Evolutionary conservation across 2,329 filamentous ascomycete species (phyloP), one percentile per base, ranked within the genome.

Genomic region (Penicillium janthinellum): DNA sequence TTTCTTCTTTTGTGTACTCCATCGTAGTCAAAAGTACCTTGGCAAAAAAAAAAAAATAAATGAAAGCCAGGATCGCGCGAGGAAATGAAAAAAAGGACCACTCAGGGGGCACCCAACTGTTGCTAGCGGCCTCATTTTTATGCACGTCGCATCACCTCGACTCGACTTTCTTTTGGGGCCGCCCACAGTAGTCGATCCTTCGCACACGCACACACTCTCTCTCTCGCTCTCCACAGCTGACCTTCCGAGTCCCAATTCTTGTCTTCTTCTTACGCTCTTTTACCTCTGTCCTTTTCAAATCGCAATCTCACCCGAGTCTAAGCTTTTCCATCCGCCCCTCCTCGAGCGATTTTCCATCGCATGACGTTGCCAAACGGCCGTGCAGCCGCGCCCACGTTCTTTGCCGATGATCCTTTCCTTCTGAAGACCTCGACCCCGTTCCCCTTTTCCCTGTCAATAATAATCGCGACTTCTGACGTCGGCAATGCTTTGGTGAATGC

Each of bases 351-450:
- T 38, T 15, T 50, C 17, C 42, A 60, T 38, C 25, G 52, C n/a
- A 64, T 67, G 64, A 64, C 64, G 65, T 64, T 56, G 53, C 57
- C 45, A 50, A 64, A 54, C 51, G 56, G 53, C 57, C 56, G 54
- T 61, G 58, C 60, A 64, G 58, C 53, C 25, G 53, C 57, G 41
- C 58, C 64, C 65, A 64, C 64, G 60, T 67, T 65, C 45, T 20
- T 45, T 14, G 12, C 22, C 41, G 65, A 62, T 59, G 65, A 67
- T 67, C 65, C 37, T 64, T 67, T 22, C 65, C 64, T 20, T 57
- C 48, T 62, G 59, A 35, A 52, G 59, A 15, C 60, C 57, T 25
- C 39, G 41, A 58, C 61, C 64, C 62, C 63, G 58, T 67, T 64
- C 63, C 56, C 63, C 64, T 61, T 67, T 67, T 64, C 56, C 25